These are phyloP conservation scores for Begonia masoniana DNA, from an alignment of 306 rosid species.

Conservation along the genomic window DNA sequence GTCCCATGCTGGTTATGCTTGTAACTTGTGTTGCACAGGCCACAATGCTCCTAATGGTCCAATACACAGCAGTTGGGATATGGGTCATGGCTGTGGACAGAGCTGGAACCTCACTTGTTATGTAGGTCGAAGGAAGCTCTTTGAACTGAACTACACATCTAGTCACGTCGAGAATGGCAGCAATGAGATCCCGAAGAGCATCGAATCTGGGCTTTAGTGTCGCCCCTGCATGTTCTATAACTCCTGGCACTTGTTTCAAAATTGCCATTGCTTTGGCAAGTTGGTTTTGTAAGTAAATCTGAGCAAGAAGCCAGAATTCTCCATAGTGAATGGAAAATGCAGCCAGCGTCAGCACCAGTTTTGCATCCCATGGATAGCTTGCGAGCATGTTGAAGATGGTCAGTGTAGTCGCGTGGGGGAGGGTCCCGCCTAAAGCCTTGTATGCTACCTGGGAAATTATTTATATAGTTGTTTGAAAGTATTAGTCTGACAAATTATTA, in stretches of 20 bases:
- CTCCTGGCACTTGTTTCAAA: slow-evolving; percentile 34
- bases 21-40: slow-evolving; percentile 33
- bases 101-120: slow-evolving; percentile 31
- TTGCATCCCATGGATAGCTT: slow-evolving; percentile 44
- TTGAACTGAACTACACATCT: slow-evolving; percentile 27
- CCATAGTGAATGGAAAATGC: slow-evolving; percentile 66
- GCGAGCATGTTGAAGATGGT: slow-evolving; percentile 38
- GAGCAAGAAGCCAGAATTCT: slow-evolving; percentile 52
- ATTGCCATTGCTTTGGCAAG: slow-evolving; percentile 45
- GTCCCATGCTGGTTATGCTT: slow-evolving; percentile 29
- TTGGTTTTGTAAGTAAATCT: slow-evolving; percentile 22
- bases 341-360: slow-evolving; percentile 47
- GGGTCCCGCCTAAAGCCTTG: slow-evolving; percentile 41
- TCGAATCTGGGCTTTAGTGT: slow-evolving; percentile 23
- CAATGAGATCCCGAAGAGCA: slow-evolving; percentile 39
- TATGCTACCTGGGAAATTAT: slow-evolving; percentile 34
- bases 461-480: background rate
- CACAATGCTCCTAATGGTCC: slow-evolving; percentile 42
- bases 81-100: slow-evolving; percentile 18
- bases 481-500: no score
- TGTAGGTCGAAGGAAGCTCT: slow-evolving; percentile 25
- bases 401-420: slow-evolving; percentile 37
- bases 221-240: slow-evolving; percentile 16
- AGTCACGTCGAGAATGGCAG: slow-evolving; percentile 32
- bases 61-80: slow-evolving; percentile 41